Evolutionary conservation across 1,284 basidiomycete genomes (phyloP).

Genomic region (Ustilago bromivora): DNA sequence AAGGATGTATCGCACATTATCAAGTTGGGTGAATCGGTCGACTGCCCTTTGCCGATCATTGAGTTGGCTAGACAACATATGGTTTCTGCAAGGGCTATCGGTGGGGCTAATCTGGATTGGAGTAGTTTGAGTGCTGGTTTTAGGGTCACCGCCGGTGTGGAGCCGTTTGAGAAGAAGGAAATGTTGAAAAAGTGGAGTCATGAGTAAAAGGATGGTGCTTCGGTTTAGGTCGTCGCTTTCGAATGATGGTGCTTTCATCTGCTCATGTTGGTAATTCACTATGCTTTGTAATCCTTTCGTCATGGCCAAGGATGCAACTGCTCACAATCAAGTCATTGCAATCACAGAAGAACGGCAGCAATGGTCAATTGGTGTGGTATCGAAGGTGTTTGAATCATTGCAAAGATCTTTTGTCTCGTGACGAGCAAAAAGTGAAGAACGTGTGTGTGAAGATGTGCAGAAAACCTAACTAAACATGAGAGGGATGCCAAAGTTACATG

Average conservation of each 20-base stretch:
- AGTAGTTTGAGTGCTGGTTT: conserved; percentile 78
- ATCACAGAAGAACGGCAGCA: background rate
- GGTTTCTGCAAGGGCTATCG: conserved; percentile 74
- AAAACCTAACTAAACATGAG: conserved; percentile 22
- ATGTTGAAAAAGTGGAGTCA: conserved; percentile 53
- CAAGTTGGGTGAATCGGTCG: conserved; percentile 74
- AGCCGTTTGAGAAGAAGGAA: conserved; percentile 73
- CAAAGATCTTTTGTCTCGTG: background rate
- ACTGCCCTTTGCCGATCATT: conserved; percentile 81
- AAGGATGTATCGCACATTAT: conserved; percentile 76
- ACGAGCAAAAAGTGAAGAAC: conserved; percentile 3
- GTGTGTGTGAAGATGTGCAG: background rate
- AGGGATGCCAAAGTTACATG: background rate
- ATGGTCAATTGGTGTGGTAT: background rate
- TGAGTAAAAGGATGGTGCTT: conserved; percentile 7
- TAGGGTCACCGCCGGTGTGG: conserved; percentile 78
- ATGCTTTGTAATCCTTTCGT: background rate
- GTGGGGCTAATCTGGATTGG: conserved; percentile 77
- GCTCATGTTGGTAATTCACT: background rate
- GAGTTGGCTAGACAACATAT: conserved; percentile 51
- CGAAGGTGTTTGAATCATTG: background rate
- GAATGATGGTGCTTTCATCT: background rate
- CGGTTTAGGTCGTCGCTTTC: background rate
- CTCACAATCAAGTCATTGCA: background rate
- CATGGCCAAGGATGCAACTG: background rate